phyloP scores from a whole-genome alignment of 306 rosid genomes.

The Rubus idaeus region DNA sequence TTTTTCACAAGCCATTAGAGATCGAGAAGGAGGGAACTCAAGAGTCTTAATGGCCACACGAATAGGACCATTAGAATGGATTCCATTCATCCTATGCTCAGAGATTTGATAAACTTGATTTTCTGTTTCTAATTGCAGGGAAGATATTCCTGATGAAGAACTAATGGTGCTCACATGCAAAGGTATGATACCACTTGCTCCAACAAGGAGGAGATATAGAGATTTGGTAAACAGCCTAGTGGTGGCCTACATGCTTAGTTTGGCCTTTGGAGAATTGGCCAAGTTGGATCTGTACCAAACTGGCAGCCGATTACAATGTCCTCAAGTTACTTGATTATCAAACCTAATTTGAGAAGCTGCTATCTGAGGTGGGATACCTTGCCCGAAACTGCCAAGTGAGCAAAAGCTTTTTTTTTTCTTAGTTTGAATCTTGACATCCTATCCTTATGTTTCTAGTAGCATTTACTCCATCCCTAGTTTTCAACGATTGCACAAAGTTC shows the following conservation, averaged over 20 bases:
- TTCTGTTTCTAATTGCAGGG: too few species aligned
- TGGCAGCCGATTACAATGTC: neutral
- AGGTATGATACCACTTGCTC: neutral
- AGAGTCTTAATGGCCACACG: too few species aligned
- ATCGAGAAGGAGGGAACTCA: too few species aligned
- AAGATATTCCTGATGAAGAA: neutral
- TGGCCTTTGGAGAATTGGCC: neutral
- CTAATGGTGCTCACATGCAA: neutral
- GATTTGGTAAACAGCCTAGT: neutral
- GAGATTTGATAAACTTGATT: too few species aligned
- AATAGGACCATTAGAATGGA: too few species aligned
- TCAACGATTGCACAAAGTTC: neutral
- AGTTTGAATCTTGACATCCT: neutral
- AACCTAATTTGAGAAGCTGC: neutral
- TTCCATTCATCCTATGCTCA: too few species aligned
- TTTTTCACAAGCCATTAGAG: too few species aligned
- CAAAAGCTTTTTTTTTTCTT: neutral
- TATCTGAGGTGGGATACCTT: neutral
- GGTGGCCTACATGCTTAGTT: neutral
- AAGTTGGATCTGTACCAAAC: neutral
- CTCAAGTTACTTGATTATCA: neutral
- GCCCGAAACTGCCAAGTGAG: too few species aligned
- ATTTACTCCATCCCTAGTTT: neutral
- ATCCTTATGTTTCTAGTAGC: neutral
- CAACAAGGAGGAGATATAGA: neutral